A percentile compares a stretch with the other conserved stretches of the same genome.
Evolutionary conservation across 306 rosid species (phyloP).

Genomic region (Corylus americana): DNA sequence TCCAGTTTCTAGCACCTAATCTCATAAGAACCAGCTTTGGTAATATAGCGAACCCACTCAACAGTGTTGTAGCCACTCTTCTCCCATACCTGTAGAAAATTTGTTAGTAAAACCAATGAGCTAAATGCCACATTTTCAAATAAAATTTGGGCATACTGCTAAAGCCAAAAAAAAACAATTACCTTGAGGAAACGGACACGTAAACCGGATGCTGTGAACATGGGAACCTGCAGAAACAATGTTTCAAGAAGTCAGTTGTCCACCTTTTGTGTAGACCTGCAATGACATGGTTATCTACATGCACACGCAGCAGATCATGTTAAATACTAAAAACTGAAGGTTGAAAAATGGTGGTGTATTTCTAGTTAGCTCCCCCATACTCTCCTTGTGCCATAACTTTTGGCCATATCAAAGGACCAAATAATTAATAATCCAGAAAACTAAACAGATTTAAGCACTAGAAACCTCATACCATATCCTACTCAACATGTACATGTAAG

Average conservation of each 20-base stretch:
- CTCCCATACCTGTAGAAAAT: slow-evolving; percentile 86
- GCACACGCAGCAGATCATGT: neutral
- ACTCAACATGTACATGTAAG: neutral
- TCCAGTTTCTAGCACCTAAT: slow-evolving; percentile 68
- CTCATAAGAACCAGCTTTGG: slow-evolving; percentile 95
- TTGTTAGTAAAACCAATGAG: neutral
- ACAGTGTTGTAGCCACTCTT: slow-evolving; percentile 98
- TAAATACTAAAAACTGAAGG: neutral
- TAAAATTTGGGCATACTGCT: neutral
- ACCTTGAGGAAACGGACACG: slow-evolving; percentile 99
- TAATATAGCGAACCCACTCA: slow-evolving; percentile 98
- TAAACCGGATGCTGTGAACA: slow-evolving; percentile 95
- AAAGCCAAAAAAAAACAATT: slow-evolving; percentile 2
- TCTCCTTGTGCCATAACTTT: neutral
- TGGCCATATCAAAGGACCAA: neutral
- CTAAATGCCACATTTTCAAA: neutral
- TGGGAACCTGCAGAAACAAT: slow-evolving; percentile 62
- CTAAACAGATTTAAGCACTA: neutral
- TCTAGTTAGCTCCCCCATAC: neutral
- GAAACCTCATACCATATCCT: neutral
- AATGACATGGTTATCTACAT: neutral
- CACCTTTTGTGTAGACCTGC: neutral
- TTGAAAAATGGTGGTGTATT: neutral
- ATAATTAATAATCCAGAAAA: neutral
- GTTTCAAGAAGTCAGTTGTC: neutral